Evolutionary conservation across 2,329 filamentous ascomycete genomes (phyloP), one percentile per base, ranked within the genome.

Genomic region (Fusarium sp.): DNA sequence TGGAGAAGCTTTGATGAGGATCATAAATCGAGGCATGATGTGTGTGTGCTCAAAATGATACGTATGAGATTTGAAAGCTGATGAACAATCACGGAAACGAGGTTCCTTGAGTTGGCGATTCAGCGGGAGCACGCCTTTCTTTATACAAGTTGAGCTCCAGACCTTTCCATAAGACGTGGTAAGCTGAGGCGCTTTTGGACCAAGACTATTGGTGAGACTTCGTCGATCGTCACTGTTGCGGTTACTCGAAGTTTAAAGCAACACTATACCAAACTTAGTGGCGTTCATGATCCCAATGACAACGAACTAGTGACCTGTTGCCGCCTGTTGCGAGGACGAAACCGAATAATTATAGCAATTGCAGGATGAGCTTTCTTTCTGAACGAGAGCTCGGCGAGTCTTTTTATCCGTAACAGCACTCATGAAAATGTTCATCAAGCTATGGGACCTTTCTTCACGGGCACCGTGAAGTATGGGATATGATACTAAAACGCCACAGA

Each of bases 21-120:
- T 72, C 59, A 79, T 79, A 51, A 74, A 80, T 31, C 72, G 73
- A 70, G 76, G 77, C 78, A 80, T 80, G 45, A 21, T 60, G n/a
- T 45, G 16, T 19, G n/a, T 2, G 27, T 19, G n/a, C 9, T 23
- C 6, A 25, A 27, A 16, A 14, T 35, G 19, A 21, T 7, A 33
- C 6, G 8, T 33, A 7, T n/a, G 23, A 57, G 10, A 4, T 42
- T 42, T 9, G 6, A 42, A 11, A 23, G n/a, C 11, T 42, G 16
- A 29, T 23, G 10, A 19, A n/a, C 4, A 39, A 39, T 57, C 14
- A 23, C 2, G 9, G 23, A 15, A 14, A 16, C 7, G 21, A 4
- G 11, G 23, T 51, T 29, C 16, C 18, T 31, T 14, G 21, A 37
- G 16, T 11, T 58, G 11, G 0, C 1, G 15, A 12, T 21, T n/a